Percentiles rank a stretch among this genome's conserved stretches.
Conservation (phyloP, 768 basidiomycete genomes). For the Amanita polypyramis region DNA sequence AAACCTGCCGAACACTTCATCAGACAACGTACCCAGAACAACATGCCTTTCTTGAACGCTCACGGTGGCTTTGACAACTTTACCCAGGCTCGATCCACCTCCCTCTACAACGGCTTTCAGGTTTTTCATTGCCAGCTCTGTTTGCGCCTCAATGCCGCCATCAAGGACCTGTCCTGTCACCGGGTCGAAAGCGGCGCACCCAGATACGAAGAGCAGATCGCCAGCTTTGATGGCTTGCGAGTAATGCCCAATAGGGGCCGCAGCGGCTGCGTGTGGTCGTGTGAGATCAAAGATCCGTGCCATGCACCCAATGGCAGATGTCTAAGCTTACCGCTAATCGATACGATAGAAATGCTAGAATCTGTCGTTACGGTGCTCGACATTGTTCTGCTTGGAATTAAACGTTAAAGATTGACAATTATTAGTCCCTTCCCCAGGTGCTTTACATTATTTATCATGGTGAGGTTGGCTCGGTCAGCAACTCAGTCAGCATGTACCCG, state of each 20-base stretch:
- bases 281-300: too few species aligned
- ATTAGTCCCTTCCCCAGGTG: too few species aligned
- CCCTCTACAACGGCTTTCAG: slow-evolving; percentile 76
- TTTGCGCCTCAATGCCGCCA: slow-evolving; percentile 72
- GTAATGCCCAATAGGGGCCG: slow-evolving; percentile 65
- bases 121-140: slow-evolving; percentile 80
- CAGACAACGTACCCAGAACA: not conserved
- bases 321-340: slow-evolving; percentile 2
- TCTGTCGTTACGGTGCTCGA: not conserved
- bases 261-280: slow-evolving; percentile 41
- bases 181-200: slow-evolving; percentile 80
- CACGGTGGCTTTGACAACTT: slow-evolving; percentile 90
- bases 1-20: slow-evolving; percentile 43
- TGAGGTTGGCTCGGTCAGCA: too few species aligned
- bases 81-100: slow-evolving; percentile 64
- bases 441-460: too few species aligned
- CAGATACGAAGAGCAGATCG: slow-evolving; percentile 82
- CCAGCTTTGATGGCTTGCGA: slow-evolving; percentile 79
- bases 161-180: slow-evolving; percentile 56
- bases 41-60: slow-evolving; percentile 17
- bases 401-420: too few species aligned
- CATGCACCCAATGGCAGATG: not conserved
- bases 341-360: not conserved
- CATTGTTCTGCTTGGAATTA: slow-evolving; percentile 4
- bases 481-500: too few species aligned